phyloP scores from a whole-genome alignment of 768 basidiomycete genomes.

The Termitomyces eurrhizus region DNA sequence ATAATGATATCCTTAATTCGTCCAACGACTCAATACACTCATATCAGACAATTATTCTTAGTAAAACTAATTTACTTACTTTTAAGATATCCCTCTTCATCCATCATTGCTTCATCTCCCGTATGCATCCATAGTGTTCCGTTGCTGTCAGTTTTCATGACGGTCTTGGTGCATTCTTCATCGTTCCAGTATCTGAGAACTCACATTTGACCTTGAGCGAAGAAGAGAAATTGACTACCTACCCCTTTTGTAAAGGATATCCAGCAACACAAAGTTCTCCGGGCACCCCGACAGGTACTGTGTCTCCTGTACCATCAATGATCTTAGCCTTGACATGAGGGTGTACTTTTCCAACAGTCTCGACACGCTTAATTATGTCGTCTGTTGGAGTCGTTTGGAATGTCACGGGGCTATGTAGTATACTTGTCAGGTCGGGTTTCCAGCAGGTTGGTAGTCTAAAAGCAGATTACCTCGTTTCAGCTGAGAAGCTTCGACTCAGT shows the following conservation, averaged over 20 bases:
- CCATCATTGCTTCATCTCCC: constrained; percentile 78
- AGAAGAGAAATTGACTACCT: constrained; percentile 12
- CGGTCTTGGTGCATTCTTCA: constrained; percentile 57
- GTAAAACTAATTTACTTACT: constrained; percentile 39
- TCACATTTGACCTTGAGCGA: neutral
- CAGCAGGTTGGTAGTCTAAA: neutral
- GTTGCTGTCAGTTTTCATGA: constrained; percentile 50
- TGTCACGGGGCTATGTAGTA: constrained; percentile 61
- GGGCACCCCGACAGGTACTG: constrained; percentile 68
- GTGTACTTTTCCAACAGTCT: constrained; percentile 74
- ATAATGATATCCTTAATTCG: constrained; percentile 87
- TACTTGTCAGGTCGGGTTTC: neutral
- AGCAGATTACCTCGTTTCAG: constrained; percentile 60
- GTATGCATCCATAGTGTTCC: constrained; percentile 79
- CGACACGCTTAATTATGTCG: constrained; percentile 68
- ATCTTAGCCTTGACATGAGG: constrained; percentile 80
- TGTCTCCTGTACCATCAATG: constrained; percentile 50
- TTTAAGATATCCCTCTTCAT: constrained; percentile 73
- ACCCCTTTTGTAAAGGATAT: constrained; percentile 81
- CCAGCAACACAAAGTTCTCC: constrained; percentile 75
- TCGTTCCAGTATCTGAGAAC: constrained; percentile 69
- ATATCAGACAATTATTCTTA: neutral
- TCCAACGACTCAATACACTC: constrained; percentile 56
- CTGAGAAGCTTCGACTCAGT: constrained; percentile 29
- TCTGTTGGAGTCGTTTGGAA: constrained; percentile 76